Percentiles rank a stretch among this genome's conserved stretches.
These are phyloP conservation scores for Diplotaxis tenuifolia DNA, from an alignment of 345 rosid species.

Conservation along the genomic window DNA sequence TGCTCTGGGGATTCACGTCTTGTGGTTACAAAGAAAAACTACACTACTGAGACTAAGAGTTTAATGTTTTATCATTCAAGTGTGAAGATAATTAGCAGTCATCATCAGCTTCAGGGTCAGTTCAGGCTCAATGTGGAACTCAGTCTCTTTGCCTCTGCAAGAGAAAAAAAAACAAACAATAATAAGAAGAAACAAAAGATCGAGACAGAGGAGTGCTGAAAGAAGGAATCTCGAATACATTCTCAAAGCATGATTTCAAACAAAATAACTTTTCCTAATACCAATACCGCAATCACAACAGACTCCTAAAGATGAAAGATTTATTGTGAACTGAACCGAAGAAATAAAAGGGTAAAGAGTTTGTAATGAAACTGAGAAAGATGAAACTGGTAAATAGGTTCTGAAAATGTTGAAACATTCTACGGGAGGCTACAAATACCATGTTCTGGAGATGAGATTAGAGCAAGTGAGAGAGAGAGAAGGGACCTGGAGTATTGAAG, in stretches of 20 bases:
- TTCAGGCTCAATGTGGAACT: conserved; percentile 70
- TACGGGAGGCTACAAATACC: background rate
- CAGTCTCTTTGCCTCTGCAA: conserved; percentile 62
- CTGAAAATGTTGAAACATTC: too few relatives aligned
- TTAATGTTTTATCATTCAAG: conserved; percentile 28
- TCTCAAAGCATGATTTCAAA: background rate
- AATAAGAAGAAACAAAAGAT: background rate
- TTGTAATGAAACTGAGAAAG: background rate
- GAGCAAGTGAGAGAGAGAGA: conserved; percentile 4
- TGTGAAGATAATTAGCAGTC: conserved; percentile 78
- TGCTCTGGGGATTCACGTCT: conserved; percentile 15
- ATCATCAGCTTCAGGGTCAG: conserved; percentile 70
- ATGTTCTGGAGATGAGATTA: background rate
- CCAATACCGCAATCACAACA: background rate
- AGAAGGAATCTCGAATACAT: background rate
- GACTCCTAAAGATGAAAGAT: background rate
- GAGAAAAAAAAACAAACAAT: background rate
- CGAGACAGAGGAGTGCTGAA: background rate
- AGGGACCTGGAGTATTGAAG: conserved; percentile 72
- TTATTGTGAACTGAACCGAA: too few relatives aligned
- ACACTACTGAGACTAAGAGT: conserved; percentile 3
- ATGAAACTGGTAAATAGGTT: background rate
- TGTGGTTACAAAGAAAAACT: background rate
- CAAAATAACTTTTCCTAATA: background rate
- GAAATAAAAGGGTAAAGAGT: background rate